A percentile compares a stretch with the other conserved stretches of the same genome.
These are phyloP conservation scores for Laetiporus sulphureus DNA, from an alignment of 1,284 basidiomycete species.

Conservation along the genomic window DNA sequence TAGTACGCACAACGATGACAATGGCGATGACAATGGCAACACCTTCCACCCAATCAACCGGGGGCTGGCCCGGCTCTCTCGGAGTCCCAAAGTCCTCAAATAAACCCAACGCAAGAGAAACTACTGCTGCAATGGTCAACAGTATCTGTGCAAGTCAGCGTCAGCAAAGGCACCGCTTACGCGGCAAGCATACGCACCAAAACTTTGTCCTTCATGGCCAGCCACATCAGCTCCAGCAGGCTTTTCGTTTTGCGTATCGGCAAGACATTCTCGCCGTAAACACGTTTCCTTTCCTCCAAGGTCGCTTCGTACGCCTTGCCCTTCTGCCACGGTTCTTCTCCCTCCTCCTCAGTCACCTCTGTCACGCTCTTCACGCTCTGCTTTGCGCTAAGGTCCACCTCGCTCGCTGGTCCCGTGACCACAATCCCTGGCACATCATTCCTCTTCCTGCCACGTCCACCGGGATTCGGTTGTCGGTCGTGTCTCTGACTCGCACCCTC, in stretches of 20 bases:
- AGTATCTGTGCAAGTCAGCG: conserved; percentile 54
- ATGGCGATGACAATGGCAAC: conserved; percentile 94
- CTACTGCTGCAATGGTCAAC: conserved; percentile 84
- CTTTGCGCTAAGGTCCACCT: conserved; percentile 13
- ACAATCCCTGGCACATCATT: conserved; percentile 32
- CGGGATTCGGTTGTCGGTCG: conserved; percentile 20
- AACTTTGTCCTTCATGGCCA: conserved; percentile 94
- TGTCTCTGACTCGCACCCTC: conserved; percentile 29
- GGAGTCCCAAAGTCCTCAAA: conserved; percentile 87
- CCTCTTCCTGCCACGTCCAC: conserved; percentile 3
- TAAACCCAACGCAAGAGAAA: conserved; percentile 91
- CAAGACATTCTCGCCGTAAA: conserved; percentile 84
- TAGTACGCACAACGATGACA: conserved; percentile 62
- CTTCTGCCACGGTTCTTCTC: too few relatives aligned
- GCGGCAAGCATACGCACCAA: conserved; percentile 49
- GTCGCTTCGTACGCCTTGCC: conserved; percentile 41
- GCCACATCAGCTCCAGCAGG: conserved; percentile 85
- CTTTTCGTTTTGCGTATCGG: conserved; percentile 77
- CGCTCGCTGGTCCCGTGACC: conserved; percentile 37
- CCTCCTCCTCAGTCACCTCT: conserved; percentile 15
- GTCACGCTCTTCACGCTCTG: conserved; percentile 14
- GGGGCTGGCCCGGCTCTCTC: conserved; percentile 50
- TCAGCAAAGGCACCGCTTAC: background rate
- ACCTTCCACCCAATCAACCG: conserved; percentile 96
- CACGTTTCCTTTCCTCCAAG: conserved; percentile 57